Evolutionary conservation across 2,329 filamentous ascomycete species (phyloP).

Genomic region (Microcyclospora pomicola): DNA sequence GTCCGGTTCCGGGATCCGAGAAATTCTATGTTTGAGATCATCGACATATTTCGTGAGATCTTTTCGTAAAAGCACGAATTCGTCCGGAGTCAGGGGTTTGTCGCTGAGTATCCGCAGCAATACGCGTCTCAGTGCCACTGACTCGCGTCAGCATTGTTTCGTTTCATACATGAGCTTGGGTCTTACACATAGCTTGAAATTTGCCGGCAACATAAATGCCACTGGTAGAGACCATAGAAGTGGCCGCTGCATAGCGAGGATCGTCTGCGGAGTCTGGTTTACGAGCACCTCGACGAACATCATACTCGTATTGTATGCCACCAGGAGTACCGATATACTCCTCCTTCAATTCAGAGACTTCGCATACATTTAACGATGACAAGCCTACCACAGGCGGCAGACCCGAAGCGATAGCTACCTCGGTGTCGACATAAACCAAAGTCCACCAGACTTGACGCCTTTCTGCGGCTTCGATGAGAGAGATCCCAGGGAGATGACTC

Average conservation of each 20-base stretch:
- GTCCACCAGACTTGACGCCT: slow-evolving; percentile 1
- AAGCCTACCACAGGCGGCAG: slow-evolving; percentile 1
- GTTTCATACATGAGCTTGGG: not conserved
- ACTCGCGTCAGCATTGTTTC: not conserved
- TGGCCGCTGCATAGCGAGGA: not conserved
- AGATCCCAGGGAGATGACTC: not conserved
- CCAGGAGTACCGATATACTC: not conserved
- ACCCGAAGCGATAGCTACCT: not conserved
- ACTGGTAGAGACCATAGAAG: not conserved
- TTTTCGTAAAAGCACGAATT: not conserved
- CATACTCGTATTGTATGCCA: not conserved
- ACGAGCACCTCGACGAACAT: not conserved
- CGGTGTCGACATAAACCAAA: not conserved
- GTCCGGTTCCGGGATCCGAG: not conserved
- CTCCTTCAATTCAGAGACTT: slow-evolving; percentile 1
- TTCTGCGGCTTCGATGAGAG: not conserved
- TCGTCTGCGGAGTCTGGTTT: not conserved
- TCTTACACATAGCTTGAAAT: not conserved
- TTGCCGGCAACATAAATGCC: not conserved
- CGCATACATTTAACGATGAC: not conserved
- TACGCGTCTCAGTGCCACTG: not conserved
- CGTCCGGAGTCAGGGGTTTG: not conserved
- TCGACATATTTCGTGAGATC: not conserved
- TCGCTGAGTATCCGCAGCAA: not conserved
- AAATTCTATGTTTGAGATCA: not conserved